Evolutionary conservation across 2,329 filamentous ascomycete species (phyloP), one percentile per base, ranked within the genome.

Genomic region (Exophiala sp.): DNA sequence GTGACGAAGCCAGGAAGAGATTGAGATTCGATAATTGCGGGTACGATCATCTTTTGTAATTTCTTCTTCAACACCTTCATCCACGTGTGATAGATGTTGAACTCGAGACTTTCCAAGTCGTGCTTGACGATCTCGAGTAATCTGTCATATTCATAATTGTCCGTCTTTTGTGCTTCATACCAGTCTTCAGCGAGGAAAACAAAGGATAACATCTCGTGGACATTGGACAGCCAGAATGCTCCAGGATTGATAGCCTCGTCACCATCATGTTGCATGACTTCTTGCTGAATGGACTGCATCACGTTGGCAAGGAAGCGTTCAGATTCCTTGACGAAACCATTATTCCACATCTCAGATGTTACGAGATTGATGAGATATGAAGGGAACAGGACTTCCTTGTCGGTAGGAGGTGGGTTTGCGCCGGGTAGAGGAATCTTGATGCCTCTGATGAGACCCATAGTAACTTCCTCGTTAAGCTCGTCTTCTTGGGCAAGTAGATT

Each of bases 51-150:
- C 82, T 97, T 97, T 67, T 95, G 90, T 60, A 99, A 81, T 77
- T 95, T 96, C 84, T 96, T 96, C 83, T 99, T 99, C 68, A 99
- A 78, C 53, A 96, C 89, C 80, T 99, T 99, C 94, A 99, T 99
- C 94, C 94, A 99, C 21, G 94, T 99, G 75, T 99, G 94, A 75
- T 99, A 99, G 66, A 99, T 99, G 78, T 99, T 99, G 79, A 99
- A 99, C 75, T 99, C 94, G 60, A 99, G 80, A 73, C 89, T 96
- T 77, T 99, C 94, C 47, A 99, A 79, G 70, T 99, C 94, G 71
- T 99, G 94, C 81, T 99, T 99, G 70, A 99, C 94, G 70, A 99
- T 97, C 73, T 99, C 94, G 66, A 99, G 78, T 49, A 99, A 81
- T 61, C 94, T 88, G 73, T 99, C 94, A 66, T 99, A 99, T 77